Base-by-base conservation (phyloP, 371 early-diverging fungal genomes). In the Sporodiniella umbellata region DNA sequence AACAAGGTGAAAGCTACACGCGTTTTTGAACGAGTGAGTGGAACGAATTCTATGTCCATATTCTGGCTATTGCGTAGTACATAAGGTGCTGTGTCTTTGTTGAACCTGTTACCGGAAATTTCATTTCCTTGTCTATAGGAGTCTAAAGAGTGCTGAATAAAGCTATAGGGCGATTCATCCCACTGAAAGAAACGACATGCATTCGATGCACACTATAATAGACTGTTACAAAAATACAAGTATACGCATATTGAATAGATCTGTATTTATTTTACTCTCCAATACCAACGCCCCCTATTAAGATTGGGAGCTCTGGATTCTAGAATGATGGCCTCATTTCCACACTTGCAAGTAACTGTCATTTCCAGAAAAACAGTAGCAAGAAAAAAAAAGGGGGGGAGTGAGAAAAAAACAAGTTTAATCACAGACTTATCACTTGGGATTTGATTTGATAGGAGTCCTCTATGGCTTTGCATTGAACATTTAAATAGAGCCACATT, bases 251-350 rank as follows among this genome's bases (percentile, higher is more conserved):
- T 28, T 46, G 11, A 28, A 33, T 30, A 52, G 43, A 45, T 23
- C 3, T 15, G 23, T 42, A 33, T 37, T 17, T 2, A 19, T 1
- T 33, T n/a, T 62, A 67, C 74, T 22, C 31, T 66, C 53, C 52
- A 68, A 24, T 66, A 74, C 70, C 68, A 70, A 8, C 66, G 54
- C 3, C 69, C 68, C 43, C 51, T 39, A 2, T 64, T 64, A 12
- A 21, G 33, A n/a, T 46, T 52, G 2, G 53, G 49, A 12, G 28
- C 45, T 30, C 43, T 52, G 12, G 44, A 53, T 48, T 58, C 58
- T n/a, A 44, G 31, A 39, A 48, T 43, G 15, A 30, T 22, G 14
- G 58, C 31, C 1, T 28, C 14, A 8, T 23, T 19, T 8, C 42
- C 47, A 38, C 62, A 56, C 0, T 12, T 26, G 28, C 62, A 62